Evolutionary conservation across 495 filamentous ascomycete species (phyloP).

Genomic region (Endocarpon pusillum): DNA sequence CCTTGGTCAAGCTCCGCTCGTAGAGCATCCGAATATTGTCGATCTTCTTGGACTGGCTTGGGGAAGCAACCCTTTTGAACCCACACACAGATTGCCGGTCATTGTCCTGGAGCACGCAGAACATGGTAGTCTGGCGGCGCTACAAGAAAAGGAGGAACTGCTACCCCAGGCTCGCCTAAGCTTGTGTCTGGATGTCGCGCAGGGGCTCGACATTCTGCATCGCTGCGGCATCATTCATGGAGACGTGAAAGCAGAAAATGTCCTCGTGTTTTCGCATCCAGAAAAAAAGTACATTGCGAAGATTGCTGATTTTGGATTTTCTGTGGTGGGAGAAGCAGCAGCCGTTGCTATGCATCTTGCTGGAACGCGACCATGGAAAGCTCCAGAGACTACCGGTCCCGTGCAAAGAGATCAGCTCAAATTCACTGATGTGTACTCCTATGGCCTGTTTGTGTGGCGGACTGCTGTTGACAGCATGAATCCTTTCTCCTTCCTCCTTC

Average conservation of each 20-base stretch:
- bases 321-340: not conserved
- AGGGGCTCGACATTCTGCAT: slow-evolving; percentile 1
- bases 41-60: slow-evolving; percentile 3
- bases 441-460: not conserved
- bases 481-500: too few relatives aligned
- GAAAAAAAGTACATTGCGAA: slow-evolving; percentile 8
- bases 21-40: slow-evolving; percentile 7
- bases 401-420: not conserved
- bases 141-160: not conserved
- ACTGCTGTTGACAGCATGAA: not conserved
- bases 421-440: not conserved
- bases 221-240: slow-evolving; percentile 15
- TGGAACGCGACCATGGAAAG: not conserved
- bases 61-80: not conserved
- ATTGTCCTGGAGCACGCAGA: not conserved
- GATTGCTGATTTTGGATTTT: slow-evolving; percentile 19
- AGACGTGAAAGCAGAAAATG: slow-evolving; percentile 19
- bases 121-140: not conserved
- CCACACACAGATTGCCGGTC: not conserved
- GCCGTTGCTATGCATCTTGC: not conserved
- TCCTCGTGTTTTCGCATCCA: slow-evolving; percentile 14
- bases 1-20: not conserved
- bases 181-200: slow-evolving; percentile 1
- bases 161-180: not conserved
- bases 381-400: not conserved